Conservation (phyloP, 305 asterid species). For the Monarda citriodora region DNA sequence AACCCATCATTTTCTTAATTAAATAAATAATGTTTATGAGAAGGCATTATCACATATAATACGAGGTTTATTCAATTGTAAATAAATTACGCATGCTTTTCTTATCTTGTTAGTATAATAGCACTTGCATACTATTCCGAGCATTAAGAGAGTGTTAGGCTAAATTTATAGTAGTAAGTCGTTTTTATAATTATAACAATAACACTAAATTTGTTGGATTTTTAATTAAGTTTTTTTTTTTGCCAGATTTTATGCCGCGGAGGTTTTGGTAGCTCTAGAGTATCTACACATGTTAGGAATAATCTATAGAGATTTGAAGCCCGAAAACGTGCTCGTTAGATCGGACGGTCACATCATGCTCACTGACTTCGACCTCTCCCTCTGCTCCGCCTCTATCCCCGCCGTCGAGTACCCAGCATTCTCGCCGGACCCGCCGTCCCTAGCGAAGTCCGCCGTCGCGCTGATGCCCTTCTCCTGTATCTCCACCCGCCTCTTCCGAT, state of each 20-base stretch:
- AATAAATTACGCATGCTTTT: no score
- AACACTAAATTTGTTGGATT: no score
- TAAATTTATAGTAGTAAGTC: no score
- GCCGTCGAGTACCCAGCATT: conserved; percentile 68
- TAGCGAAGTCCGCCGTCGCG: conserved; percentile 26
- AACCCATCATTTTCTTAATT: no score
- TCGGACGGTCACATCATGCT: conserved; percentile 97
- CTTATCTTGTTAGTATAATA: no score
- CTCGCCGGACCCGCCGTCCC: conserved; percentile 28
- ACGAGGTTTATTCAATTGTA: no score
- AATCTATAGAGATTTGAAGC: conserved; percentile 88
- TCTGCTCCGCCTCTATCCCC: conserved; percentile 74
- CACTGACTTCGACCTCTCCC: conserved; percentile 89
- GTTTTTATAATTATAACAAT: no score
- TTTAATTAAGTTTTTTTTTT: background rate
- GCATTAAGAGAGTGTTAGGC: no score
- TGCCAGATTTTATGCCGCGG: conserved; percentile 87
- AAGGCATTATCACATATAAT: no score
- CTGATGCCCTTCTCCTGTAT: conserved; percentile 63
- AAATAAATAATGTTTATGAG: no score
- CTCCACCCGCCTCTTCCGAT: conserved; percentile 57
- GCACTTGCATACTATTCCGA: no score
- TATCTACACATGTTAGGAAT: conserved; percentile 92
- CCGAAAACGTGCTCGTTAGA: conserved; percentile 87
- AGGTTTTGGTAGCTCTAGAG: conserved; percentile 86